These are phyloP conservation scores for Pinus tabuliformis DNA, from an alignment of 75 land plant genomes.

Conservation along the genomic window DNA sequence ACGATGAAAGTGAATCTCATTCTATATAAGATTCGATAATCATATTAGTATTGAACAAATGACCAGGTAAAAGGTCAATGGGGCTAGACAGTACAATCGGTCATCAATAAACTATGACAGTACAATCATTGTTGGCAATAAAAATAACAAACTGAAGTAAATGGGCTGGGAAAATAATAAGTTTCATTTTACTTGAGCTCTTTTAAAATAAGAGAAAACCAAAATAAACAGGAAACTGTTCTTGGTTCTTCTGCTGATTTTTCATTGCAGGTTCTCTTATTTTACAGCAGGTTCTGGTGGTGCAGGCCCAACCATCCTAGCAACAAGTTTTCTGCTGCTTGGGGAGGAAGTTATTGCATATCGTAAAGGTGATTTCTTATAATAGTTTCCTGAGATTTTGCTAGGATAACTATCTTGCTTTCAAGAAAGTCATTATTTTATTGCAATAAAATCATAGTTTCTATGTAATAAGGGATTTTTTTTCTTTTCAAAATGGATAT, in stretches of 20 bases:
- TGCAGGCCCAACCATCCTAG: constrained; percentile 95
- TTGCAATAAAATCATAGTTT: background rate
- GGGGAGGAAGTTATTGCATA: constrained; percentile 90
- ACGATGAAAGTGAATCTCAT: too few relatives aligned
- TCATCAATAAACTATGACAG: too few relatives aligned
- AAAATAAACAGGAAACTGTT: background rate
- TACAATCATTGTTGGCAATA: background rate
- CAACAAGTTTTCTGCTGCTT: constrained; percentile 91
- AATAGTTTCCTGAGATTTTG: constrained; percentile 10
- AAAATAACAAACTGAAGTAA: background rate
- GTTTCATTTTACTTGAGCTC: background rate
- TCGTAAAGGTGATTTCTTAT: constrained; percentile 59
- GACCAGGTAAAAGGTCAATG: too few relatives aligned
- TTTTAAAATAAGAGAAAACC: background rate
- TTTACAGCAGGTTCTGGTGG: constrained; percentile 98
- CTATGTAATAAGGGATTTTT: background rate
- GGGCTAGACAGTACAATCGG: too few relatives aligned
- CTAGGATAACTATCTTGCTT: background rate
- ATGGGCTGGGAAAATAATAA: background rate
- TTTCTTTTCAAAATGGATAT: background rate
- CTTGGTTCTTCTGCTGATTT: background rate
- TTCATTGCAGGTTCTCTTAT: constrained; percentile 73
- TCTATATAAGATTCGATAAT: too few relatives aligned
- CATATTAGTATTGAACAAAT: too few relatives aligned
- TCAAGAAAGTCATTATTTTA: background rate